Conservation (phyloP, 306 rosid species). For the Luffa acutangula region DNA sequence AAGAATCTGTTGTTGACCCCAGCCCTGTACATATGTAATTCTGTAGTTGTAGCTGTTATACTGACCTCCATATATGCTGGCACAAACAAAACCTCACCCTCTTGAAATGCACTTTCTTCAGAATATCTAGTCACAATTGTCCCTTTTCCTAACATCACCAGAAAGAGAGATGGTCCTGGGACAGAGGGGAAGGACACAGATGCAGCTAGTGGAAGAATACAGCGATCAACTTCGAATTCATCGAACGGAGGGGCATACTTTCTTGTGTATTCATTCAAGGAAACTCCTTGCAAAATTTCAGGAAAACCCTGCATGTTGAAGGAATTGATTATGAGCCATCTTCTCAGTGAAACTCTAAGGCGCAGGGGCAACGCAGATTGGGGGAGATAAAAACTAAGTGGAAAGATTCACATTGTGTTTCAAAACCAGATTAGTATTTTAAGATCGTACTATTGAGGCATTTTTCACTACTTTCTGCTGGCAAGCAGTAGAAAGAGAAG, state of each 20-base stretch:
- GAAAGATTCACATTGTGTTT: not conserved
- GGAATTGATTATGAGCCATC: not conserved
- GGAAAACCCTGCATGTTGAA: conserved; percentile 26
- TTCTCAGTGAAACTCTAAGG: not conserved
- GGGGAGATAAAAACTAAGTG: not conserved
- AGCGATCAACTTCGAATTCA: conserved; percentile 29
- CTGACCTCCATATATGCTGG: conserved; percentile 22
- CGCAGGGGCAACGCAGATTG: not conserved
- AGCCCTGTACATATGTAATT: conserved; percentile 26
- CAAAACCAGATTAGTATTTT: not conserved
- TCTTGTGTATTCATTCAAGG: conserved; percentile 20
- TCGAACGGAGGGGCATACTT: conserved; percentile 26
- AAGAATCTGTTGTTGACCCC: conserved; percentile 30
- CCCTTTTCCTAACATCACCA: conserved; percentile 24
- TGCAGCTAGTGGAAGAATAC: conserved; percentile 24
- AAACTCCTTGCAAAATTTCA: conserved; percentile 25
- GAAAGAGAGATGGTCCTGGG: conserved; percentile 30
- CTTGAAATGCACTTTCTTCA: conserved; percentile 12
- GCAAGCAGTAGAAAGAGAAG: not conserved
- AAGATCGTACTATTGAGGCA: not conserved
- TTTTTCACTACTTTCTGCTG: not conserved
- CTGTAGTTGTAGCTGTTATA: conserved; percentile 13
- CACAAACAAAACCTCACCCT: conserved; percentile 27
- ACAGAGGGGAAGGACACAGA: conserved; percentile 21
- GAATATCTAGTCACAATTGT: conserved; percentile 5